A percentile compares a stretch with the other conserved stretches of the same genome.
These are phyloP conservation scores for Sphaerobolus stellatus DNA, from an alignment of 1,284 basidiomycete genomes.

Conservation along the genomic window DNA sequence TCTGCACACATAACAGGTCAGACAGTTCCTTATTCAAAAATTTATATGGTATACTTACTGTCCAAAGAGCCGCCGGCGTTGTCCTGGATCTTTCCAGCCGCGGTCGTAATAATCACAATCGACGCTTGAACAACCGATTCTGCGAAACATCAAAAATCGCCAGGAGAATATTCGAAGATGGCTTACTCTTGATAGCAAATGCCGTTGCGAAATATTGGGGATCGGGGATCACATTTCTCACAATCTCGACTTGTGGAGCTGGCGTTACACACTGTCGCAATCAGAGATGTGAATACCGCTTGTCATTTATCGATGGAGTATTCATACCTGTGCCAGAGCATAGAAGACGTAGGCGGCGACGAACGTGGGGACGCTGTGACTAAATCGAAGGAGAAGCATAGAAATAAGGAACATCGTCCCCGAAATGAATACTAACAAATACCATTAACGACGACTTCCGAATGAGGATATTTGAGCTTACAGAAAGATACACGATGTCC, in stretches of 20 bases:
- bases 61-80: conserved; percentile 39
- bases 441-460: background rate
- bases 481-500: conserved; percentile 43
- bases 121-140: conserved; percentile 45
- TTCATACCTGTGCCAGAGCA: conserved; percentile 39
- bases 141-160: conserved; percentile 1
- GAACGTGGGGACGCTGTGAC: conserved; percentile 39
- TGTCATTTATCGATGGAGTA: conserved; percentile 8
- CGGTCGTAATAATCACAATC: conserved; percentile 46
- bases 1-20: conserved; percentile 3
- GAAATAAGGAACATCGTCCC: conserved; percentile 42
- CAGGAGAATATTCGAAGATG: background rate
- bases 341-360: conserved; percentile 47
- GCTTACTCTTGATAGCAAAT: conserved; percentile 43
- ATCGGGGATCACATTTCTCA: conserved; percentile 42
- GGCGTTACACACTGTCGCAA: conserved; percentile 37
- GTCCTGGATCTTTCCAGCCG: conserved; percentile 44
- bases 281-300: too few species aligned
- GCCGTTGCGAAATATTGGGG: conserved; percentile 46
- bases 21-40: background rate
- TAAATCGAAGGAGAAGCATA: conserved; percentile 44
- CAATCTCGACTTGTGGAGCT: conserved; percentile 46
- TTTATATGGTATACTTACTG: conserved; percentile 9
- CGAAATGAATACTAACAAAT: conserved; percentile 39
- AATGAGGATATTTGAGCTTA: conserved; percentile 22